These are phyloP conservation scores for Tephrocybe rancida DNA, from an alignment of 768 basidiomycete genomes.

Conservation along the genomic window DNA sequence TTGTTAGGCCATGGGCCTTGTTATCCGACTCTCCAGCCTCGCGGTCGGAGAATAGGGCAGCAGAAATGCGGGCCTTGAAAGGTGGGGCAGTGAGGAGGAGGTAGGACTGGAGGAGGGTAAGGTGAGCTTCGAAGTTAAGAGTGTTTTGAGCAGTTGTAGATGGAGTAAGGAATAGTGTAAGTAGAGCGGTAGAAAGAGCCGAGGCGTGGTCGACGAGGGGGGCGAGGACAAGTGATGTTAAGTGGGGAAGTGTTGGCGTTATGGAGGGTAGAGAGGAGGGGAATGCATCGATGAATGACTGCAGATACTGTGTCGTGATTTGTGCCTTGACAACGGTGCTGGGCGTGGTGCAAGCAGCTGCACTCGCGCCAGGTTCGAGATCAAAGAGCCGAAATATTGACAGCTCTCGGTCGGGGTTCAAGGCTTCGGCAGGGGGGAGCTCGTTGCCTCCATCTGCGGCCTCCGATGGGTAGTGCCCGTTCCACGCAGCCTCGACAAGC, in stretches of 20 bases:
- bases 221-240: conserved; percentile 63
- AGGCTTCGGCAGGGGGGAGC: conserved; percentile 1
- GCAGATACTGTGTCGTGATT: conserved; percentile 28
- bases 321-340: conserved; percentile 2
- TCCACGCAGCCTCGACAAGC: conserved; percentile 55
- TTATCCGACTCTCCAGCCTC: conserved; percentile 48
- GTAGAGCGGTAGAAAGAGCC: conserved; percentile 65
- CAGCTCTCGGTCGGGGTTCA: conserved; percentile 36
- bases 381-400: conserved; percentile 60
- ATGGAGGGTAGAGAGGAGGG: conserved; percentile 61
- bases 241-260: conserved; percentile 62
- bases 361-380: conserved; percentile 58
- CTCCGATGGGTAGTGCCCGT: conserved; percentile 16
- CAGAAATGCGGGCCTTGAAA: conserved; percentile 70
- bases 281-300: conserved; percentile 56
- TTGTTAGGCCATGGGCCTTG: conserved; percentile 33
- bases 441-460: neutral
- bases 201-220: conserved; percentile 65
- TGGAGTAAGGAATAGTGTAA: conserved; percentile 66
- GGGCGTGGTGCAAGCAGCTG: conserved; percentile 26
- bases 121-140: conserved; percentile 71
- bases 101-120: conserved; percentile 72
- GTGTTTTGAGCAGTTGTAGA: conserved; percentile 36
- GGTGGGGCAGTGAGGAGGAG: conserved; percentile 71
- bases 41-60: conserved; percentile 78